These are phyloP conservation scores for Geranium incanum DNA, from an alignment of 441 rosid genomes.

Conservation along the genomic window DNA sequence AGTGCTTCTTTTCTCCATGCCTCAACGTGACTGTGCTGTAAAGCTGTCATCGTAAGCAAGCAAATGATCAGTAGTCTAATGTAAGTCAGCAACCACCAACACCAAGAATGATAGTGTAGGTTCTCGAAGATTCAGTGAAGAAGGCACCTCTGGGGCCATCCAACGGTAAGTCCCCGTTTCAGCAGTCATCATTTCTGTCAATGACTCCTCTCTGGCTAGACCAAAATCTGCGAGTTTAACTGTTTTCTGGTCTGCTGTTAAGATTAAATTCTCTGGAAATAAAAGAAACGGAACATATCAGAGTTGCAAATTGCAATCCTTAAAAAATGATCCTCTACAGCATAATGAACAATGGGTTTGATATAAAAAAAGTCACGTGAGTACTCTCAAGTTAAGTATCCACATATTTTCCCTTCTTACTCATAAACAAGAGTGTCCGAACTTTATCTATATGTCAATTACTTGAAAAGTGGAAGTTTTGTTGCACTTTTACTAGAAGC, in stretches of 20 bases:
- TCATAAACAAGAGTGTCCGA: not conserved
- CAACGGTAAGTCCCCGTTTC: constrained; percentile 58
- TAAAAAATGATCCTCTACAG: not conserved
- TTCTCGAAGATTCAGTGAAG: not conserved
- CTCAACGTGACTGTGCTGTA: constrained; percentile 58
- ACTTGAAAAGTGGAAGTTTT: too few species aligned
- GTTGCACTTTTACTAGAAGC: not conserved
- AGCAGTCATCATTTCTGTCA: constrained; percentile 68
- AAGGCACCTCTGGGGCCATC: constrained; percentile 39
- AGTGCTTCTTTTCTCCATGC: constrained; percentile 63
- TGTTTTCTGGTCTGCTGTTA: constrained; percentile 53
- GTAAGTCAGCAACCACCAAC: not conserved
- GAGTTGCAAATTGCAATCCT: not conserved
- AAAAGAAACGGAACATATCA: not conserved
- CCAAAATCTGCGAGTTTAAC: constrained; percentile 62
- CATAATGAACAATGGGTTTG: not conserved
- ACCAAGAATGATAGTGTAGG: not conserved
- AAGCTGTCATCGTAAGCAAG: constrained; percentile 29
- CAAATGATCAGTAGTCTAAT: not conserved
- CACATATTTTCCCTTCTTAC: not conserved
- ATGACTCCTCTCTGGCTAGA: constrained; percentile 61
- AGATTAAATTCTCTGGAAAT: constrained; percentile 51
- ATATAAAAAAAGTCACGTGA: not conserved
- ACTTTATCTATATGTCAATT: not conserved
- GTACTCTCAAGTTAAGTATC: not conserved